A percentile compares a stretch with the other conserved stretches of the same genome.
Conservation (phyloP, 768 basidiomycete species). For the Boletus barrowsii region DNA sequence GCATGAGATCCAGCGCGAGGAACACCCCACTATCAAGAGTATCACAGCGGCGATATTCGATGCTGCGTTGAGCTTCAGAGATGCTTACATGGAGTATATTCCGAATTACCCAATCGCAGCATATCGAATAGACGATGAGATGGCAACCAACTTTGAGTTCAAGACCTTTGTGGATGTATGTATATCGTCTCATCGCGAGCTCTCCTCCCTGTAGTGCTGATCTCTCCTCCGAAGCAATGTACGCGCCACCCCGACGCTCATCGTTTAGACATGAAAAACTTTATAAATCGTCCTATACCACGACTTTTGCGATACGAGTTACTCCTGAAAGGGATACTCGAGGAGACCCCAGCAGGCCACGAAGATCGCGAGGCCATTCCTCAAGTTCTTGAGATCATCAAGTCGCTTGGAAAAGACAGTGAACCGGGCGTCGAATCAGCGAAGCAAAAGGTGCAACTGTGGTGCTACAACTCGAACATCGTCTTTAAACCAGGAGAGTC, state of each 20-base stretch:
- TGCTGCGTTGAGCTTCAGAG: slow-evolving; percentile 88
- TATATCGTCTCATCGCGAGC: not conserved
- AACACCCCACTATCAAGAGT: slow-evolving; percentile 74
- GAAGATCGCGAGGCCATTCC: slow-evolving; percentile 83
- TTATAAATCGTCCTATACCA: slow-evolving; percentile 89
- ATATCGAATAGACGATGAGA: slow-evolving; percentile 84
- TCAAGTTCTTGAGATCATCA: slow-evolving; percentile 84
- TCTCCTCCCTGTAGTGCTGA: slow-evolving; percentile 1
- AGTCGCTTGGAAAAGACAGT: slow-evolving; percentile 79
- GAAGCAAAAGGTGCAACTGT: slow-evolving; percentile 86
- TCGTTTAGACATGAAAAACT: slow-evolving; percentile 87
- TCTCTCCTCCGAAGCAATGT: slow-evolving; percentile 34
- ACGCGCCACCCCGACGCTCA: slow-evolving; percentile 72
- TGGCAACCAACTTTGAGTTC: slow-evolving; percentile 77
- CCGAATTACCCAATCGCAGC: slow-evolving; percentile 92
- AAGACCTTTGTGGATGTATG: slow-evolving; percentile 77
- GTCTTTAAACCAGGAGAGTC: slow-evolving; percentile 76
- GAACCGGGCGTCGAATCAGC: slow-evolving; percentile 84
- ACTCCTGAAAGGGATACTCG: slow-evolving; percentile 74
- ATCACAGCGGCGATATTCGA: slow-evolving; percentile 85
- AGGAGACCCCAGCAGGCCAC: slow-evolving; percentile 69
- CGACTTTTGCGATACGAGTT: slow-evolving; percentile 87
- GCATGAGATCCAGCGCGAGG: slow-evolving; percentile 83
- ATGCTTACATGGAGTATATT: slow-evolving; percentile 90
- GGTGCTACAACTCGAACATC: slow-evolving; percentile 79